phyloP scores from a whole-genome alignment of 305 asterid species.

The Euphrasia arctica region DNA sequence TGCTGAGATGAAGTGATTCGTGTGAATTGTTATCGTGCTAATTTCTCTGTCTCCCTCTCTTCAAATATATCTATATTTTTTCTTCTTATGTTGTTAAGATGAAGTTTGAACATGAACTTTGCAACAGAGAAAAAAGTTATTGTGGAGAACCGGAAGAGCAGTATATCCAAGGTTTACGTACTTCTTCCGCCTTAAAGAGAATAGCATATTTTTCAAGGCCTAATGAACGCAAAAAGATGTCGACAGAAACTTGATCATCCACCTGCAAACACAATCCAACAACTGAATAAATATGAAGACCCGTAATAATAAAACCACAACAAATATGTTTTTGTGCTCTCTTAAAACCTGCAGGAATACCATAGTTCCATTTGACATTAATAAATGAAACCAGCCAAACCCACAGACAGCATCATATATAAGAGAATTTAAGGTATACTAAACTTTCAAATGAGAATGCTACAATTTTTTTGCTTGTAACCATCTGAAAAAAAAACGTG shows the following conservation, averaged over 20 bases:
- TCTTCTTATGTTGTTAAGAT: neutral
- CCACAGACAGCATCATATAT: neutral
- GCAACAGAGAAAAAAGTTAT: conserved; percentile 23
- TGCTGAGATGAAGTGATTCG: no score
- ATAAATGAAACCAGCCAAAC: neutral
- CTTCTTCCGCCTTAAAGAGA: conserved; percentile 90
- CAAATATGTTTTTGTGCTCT: neutral
- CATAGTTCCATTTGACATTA: conserved; percentile 4
- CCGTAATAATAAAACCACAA: conserved; percentile 14
- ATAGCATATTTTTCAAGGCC: conserved; percentile 77
- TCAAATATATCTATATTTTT: neutral
- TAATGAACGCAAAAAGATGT: conserved; percentile 69
- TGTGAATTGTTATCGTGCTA: no score
- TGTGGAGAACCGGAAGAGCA: conserved; percentile 15
- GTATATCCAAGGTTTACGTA: conserved; percentile 32
- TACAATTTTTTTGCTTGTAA: no score
- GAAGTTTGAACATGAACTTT: conserved; percentile 5
- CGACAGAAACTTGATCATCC: conserved; percentile 68
- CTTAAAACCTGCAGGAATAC: conserved; percentile 6
- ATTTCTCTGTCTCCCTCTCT: neutral
- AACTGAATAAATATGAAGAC: conserved; percentile 22
- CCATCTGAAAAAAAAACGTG: no score
- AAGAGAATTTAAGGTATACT: no score
- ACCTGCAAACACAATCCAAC: conserved; percentile 44
- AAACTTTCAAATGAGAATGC: no score